Evolutionary conservation across 306 rosid species (phyloP).

Genomic region (Quercus mongolica): DNA sequence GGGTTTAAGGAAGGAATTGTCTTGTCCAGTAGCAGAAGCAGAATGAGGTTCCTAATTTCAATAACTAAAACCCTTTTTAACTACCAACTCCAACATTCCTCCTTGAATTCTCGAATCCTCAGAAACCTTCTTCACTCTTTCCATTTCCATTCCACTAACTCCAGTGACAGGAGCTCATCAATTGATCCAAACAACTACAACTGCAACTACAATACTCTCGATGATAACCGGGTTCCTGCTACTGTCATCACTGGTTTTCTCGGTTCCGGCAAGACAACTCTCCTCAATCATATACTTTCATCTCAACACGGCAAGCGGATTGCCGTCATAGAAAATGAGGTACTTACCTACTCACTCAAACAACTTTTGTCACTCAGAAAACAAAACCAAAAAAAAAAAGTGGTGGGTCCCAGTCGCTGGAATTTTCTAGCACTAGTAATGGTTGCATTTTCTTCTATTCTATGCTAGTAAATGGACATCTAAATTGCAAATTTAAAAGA

Average conservation of each 20-base stretch:
- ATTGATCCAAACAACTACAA: neutral
- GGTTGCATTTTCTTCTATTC: too few species aligned
- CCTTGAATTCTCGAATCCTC: constrained; percentile 6
- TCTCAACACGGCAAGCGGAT: constrained; percentile 88
- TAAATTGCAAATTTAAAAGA: neutral
- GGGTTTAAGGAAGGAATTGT: too few species aligned
- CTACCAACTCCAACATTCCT: constrained; percentile 9
- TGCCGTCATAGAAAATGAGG: constrained; percentile 97
- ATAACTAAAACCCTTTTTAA: too few species aligned
- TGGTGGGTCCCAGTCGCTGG: too few species aligned
- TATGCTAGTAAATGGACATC: neutral
- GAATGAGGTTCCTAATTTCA: too few species aligned
- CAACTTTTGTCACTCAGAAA: too few species aligned
- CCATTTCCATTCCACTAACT: constrained; percentile 23
- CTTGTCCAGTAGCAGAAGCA: too few species aligned
- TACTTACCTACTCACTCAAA: neutral
- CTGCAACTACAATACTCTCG: constrained; percentile 5
- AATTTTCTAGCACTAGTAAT: too few species aligned
- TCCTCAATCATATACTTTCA: constrained; percentile 83
- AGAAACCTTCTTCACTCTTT: constrained; percentile 25
- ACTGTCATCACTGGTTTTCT: constrained; percentile 89
- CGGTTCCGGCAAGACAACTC: constrained; percentile 96
- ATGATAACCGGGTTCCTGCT: constrained; percentile 68
- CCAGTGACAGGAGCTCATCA: constrained; percentile 32
- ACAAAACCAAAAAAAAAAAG: too few species aligned